Evolutionary conservation across 179 eudicot genomes (phyloP).

Genomic region (Beta lomatogona): DNA sequence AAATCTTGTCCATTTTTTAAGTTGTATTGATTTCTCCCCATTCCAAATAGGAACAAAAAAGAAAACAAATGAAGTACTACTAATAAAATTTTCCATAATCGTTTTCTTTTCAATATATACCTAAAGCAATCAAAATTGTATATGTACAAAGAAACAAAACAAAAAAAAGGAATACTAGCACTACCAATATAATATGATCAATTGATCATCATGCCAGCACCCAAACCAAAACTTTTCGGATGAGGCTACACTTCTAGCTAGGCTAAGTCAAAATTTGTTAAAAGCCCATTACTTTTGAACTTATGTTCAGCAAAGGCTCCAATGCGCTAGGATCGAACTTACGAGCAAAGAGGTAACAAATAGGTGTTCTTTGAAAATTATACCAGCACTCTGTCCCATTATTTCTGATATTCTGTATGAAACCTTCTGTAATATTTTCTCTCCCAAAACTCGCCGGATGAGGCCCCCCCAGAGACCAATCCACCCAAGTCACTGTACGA

Average conservation of each 20-base stretch:
- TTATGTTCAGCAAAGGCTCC: slow-evolving; percentile 8
- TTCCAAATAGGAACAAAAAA: no score
- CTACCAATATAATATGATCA: neutral
- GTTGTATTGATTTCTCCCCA: no score
- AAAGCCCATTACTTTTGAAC: neutral
- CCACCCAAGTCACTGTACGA: slow-evolving; percentile 75
- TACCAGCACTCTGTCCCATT: slow-evolving; percentile 10
- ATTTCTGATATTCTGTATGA: slow-evolving; percentile 54
- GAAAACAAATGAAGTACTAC: no score
- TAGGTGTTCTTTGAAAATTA: neutral
- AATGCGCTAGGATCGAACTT: neutral
- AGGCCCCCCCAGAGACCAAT: slow-evolving; percentile 71
- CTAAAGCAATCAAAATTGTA: slow-evolving; percentile 1
- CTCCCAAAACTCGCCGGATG: slow-evolving; percentile 63
- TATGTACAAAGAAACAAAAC: neutral
- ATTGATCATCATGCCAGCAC: neutral
- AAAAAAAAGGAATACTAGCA: neutral
- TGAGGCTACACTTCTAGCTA: neutral
- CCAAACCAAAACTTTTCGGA: neutral
- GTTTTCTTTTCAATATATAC: neutral
- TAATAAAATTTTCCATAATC: no score
- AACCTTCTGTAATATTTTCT: slow-evolving; percentile 55
- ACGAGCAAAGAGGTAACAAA: slow-evolving; percentile 7
- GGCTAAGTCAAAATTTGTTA: neutral
- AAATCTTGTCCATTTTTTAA: no score